These are phyloP conservation scores for Pleurostoma richardsiae DNA, from an alignment of 2,329 filamentous ascomycete species.

Conservation along the genomic window DNA sequence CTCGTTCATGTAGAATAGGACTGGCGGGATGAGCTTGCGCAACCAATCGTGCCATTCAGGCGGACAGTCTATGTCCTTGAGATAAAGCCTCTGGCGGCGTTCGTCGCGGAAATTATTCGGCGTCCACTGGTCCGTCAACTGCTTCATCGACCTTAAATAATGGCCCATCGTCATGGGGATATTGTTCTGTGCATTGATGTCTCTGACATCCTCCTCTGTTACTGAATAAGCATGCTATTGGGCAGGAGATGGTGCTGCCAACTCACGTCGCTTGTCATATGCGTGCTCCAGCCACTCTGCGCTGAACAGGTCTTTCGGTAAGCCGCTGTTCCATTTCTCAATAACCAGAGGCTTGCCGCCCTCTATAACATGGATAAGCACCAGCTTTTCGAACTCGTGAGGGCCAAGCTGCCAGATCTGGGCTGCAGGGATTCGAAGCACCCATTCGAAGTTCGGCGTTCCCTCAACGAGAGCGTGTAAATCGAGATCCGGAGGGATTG, in stretches of 20 bases:
- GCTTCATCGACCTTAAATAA: slow-evolving; percentile 82
- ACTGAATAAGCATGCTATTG: slow-evolving; percentile 12
- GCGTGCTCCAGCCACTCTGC: slow-evolving; percentile 74
- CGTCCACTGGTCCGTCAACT: slow-evolving; percentile 78
- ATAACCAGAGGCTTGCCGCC: slow-evolving; percentile 87
- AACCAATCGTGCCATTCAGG: slow-evolving; percentile 79
- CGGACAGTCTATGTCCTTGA: slow-evolving; percentile 97
- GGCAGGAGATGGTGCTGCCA: neutral
- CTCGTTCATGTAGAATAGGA: slow-evolving; percentile 87
- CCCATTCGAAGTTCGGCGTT: slow-evolving; percentile 83
- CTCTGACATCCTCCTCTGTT: slow-evolving; percentile 76
- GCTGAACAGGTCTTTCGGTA: slow-evolving; percentile 77
- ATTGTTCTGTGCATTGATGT: slow-evolving; percentile 67
- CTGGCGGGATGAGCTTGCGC: slow-evolving; percentile 69
- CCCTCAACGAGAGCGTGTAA: slow-evolving; percentile 69
- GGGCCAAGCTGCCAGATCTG: slow-evolving; percentile 74
- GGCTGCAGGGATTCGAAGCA: slow-evolving; percentile 70
- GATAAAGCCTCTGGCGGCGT: slow-evolving; percentile 78
- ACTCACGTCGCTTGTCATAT: slow-evolving; percentile 71
- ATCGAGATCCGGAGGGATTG: slow-evolving; percentile 81
- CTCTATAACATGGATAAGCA: slow-evolving; percentile 76
- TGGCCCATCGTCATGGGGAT: slow-evolving; percentile 84
- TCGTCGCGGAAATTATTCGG: slow-evolving; percentile 72
- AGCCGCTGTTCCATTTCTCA: slow-evolving; percentile 73
- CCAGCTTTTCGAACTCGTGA: slow-evolving; percentile 78